Conservation (phyloP, 768 basidiomycete genomes). For the Suillus variegatus region DNA sequence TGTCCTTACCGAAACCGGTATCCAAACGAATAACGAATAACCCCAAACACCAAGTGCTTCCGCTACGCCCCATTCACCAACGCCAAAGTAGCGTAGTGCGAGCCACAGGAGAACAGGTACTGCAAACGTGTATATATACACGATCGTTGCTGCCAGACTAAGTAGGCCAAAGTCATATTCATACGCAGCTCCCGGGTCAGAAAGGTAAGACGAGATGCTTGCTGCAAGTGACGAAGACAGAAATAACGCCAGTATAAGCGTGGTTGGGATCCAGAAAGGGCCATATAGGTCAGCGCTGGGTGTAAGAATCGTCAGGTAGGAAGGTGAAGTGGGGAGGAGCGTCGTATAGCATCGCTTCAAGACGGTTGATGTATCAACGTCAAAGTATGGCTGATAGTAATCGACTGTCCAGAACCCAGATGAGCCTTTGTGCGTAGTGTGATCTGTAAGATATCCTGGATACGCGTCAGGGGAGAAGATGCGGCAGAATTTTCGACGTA, state of each 20-base stretch:
- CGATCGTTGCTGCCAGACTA: slow-evolving; percentile 77
- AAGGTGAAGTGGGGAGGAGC: slow-evolving; percentile 68
- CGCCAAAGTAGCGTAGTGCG: slow-evolving; percentile 80
- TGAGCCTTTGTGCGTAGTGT: slow-evolving; percentile 43
- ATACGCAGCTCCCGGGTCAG: slow-evolving; percentile 52
- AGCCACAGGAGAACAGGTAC: slow-evolving; percentile 85
- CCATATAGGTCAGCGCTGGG: slow-evolving; percentile 70
- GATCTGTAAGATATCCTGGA: slow-evolving; percentile 67
- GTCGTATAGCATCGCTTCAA: slow-evolving; percentile 77
- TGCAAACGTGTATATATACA: slow-evolving; percentile 86
- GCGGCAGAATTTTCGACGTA: slow-evolving; percentile 22
- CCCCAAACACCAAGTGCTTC: slow-evolving; percentile 85
- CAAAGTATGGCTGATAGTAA: slow-evolving; percentile 87
- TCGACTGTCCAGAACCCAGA: slow-evolving; percentile 80
- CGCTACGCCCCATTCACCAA: slow-evolving; percentile 86
- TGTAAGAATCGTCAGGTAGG: slow-evolving; percentile 64
- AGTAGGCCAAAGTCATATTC: slow-evolving; percentile 88
- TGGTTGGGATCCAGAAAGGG: slow-evolving; percentile 97
- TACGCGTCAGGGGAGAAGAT: slow-evolving; percentile 1
- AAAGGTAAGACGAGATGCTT: slow-evolving; percentile 86
- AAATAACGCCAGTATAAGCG: slow-evolving; percentile 90
- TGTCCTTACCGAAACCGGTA: slow-evolving; percentile 73
- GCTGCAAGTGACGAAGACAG: slow-evolving; percentile 91
- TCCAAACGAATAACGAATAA: slow-evolving; percentile 84
- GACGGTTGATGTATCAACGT: slow-evolving; percentile 81